These are phyloP conservation scores for Ilex paraguariensis DNA, from an alignment of 305 asterid genomes.

Conservation along the genomic window DNA sequence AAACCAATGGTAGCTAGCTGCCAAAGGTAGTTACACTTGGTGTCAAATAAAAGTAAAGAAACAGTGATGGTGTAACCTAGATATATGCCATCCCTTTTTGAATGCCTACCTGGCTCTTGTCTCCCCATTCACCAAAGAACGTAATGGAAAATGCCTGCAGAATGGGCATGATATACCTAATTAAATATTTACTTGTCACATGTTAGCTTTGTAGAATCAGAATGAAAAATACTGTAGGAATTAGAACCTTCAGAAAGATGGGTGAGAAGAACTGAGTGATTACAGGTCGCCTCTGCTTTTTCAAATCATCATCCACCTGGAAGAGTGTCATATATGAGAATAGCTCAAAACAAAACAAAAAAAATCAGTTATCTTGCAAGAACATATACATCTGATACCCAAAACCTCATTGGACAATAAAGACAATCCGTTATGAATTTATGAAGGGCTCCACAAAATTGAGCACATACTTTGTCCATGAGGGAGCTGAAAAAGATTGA, in stretches of 20 bases:
- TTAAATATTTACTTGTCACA: background rate
- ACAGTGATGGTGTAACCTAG: background rate
- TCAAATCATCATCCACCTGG: slow-evolving; percentile 33
- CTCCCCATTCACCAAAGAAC: slow-evolving; percentile 61
- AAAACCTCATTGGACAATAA: background rate
- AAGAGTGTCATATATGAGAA: background rate
- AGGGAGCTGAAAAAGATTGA: no score
- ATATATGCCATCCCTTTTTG: background rate
- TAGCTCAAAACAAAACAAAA: no score
- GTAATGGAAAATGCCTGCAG: slow-evolving; percentile 37
- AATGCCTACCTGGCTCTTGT: slow-evolving; percentile 45
- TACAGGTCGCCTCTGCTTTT: slow-evolving; percentile 41
- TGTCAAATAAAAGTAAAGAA: slow-evolving; percentile 15
- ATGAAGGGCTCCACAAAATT: no score
- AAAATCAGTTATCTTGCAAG: no score
- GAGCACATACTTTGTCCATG: no score
- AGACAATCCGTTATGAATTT: no score
- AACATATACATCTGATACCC: no score
- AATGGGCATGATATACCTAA: background rate
- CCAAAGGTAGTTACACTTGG: slow-evolving; percentile 8
- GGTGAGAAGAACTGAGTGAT: slow-evolving; percentile 48
- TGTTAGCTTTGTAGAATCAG: background rate
- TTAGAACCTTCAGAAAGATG: slow-evolving; percentile 42
- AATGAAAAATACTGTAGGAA: background rate
- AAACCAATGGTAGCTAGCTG: slow-evolving; percentile 98